A percentile compares a stretch with the other conserved stretches of the same genome.
These are phyloP conservation scores for Fomitopsis palustris DNA, from an alignment of 1,284 basidiomycete species.

Conservation along the genomic window DNA sequence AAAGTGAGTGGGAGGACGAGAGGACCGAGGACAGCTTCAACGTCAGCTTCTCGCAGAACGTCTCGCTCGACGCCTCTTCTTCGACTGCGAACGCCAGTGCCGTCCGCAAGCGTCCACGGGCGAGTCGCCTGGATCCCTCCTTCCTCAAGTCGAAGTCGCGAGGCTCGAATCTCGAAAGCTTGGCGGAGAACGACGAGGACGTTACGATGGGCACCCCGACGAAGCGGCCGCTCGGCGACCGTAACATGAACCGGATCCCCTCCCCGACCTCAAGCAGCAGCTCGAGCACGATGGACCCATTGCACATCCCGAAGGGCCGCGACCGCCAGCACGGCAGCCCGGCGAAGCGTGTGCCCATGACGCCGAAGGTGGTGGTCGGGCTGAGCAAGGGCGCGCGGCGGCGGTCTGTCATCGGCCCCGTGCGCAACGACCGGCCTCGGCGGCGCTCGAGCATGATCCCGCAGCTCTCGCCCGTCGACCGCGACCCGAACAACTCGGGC, in stretches of 20 bases:
- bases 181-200: constrained; percentile 70
- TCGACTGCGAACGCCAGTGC: constrained; percentile 20
- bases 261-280: constrained; percentile 26
- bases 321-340: constrained; percentile 42
- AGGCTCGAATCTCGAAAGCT: constrained; percentile 49
- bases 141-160: constrained; percentile 65
- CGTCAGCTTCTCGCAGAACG: constrained; percentile 39
- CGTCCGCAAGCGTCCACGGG: constrained; percentile 43
- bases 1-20: constrained; percentile 88
- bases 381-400: constrained; percentile 44
- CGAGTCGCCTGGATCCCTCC: constrained; percentile 62
- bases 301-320: constrained; percentile 34
- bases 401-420: constrained; percentile 69
- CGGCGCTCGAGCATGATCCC: constrained; percentile 77
- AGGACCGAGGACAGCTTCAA: constrained; percentile 72
- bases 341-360: constrained; percentile 42
- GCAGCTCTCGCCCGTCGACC: constrained; percentile 45
- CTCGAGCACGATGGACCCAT: constrained; percentile 15
- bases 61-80: constrained; percentile 29
- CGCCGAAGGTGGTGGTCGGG: constrained; percentile 36
- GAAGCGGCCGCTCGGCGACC: constrained; percentile 52
- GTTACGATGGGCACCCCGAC: constrained; percentile 29
- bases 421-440: constrained; percentile 65
- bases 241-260: constrained; percentile 50
- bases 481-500: constrained; percentile 20